Conservation (phyloP, 768 basidiomycete genomes). For the Coprinopsis sp. region DNA sequence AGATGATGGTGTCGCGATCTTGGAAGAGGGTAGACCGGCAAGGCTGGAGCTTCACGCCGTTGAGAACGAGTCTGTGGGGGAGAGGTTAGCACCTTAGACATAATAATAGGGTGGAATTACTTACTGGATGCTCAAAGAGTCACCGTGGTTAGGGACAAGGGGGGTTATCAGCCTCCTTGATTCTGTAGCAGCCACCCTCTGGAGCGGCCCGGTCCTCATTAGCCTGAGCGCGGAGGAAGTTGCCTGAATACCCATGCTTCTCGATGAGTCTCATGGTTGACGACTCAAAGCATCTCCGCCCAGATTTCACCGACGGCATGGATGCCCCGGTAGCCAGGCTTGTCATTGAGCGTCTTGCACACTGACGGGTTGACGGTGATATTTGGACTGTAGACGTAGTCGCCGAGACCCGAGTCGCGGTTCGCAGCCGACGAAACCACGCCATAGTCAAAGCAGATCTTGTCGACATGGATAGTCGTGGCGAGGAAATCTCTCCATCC, state of each 20-base stretch:
- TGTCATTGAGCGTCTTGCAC: constrained; percentile 94
- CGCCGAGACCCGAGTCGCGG: constrained; percentile 68
- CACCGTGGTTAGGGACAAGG: constrained; percentile 88
- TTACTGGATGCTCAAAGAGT: constrained; percentile 73
- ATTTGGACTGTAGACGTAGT: constrained; percentile 71
- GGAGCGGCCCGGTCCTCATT: constrained; percentile 59
- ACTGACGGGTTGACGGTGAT: constrained; percentile 78
- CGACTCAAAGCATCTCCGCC: constrained; percentile 87
- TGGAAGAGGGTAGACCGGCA: constrained; percentile 91
- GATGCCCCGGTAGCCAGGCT: constrained; percentile 90
- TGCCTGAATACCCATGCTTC: constrained; percentile 77
- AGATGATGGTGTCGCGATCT: constrained; percentile 84
- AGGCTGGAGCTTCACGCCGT: constrained; percentile 92
- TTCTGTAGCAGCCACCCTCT: constrained; percentile 68
- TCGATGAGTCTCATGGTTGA: constrained; percentile 67
- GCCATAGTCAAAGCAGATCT: constrained; percentile 68
- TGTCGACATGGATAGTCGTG: constrained; percentile 77
- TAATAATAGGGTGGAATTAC: constrained; percentile 18
- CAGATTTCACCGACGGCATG: constrained; percentile 93
- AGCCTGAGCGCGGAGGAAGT: constrained; percentile 77
- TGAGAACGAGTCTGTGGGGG: constrained; percentile 60
- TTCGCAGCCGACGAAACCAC: constrained; percentile 99
- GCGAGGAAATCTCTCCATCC: constrained; percentile 96
- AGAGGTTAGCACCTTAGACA: neutral
- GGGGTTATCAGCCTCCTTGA: constrained; percentile 46